A percentile compares a stretch with the other conserved stretches of the same genome.
phyloP scores from a whole-genome alignment of 306 rosid species.

The Prunus campanulata region DNA sequence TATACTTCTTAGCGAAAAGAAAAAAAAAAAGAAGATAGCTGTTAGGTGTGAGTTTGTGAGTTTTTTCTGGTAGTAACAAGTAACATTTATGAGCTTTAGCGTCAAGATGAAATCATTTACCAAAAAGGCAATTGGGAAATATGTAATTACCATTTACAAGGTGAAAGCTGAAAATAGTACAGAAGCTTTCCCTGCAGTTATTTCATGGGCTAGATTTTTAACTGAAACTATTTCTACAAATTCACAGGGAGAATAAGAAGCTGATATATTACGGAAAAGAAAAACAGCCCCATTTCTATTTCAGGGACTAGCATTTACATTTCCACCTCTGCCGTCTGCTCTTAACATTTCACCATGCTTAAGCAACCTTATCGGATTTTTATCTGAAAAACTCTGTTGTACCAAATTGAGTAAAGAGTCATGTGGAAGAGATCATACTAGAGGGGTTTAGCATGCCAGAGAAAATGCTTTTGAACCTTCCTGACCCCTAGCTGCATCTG shows the following conservation, averaged over 20 bases:
- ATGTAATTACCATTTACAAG: neutral
- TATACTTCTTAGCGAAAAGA: neutral
- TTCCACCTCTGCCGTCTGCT: neutral
- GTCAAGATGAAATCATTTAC: too few species aligned
- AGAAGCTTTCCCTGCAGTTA: neutral
- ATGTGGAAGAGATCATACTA: conserved; percentile 93
- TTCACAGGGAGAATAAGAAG: neutral
- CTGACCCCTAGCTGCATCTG: conserved; percentile 75
- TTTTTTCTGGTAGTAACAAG: neutral
- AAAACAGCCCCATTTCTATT: neutral
- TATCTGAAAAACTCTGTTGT: conserved; percentile 81
- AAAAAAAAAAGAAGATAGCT: neutral
- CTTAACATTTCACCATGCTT: neutral
- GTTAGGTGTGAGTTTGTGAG: neutral
- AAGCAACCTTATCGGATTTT: conserved; percentile 34
- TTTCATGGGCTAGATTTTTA: neutral
- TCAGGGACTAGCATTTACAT: neutral
- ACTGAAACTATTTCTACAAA: neutral
- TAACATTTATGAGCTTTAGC: neutral
- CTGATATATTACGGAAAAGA: too few species aligned
- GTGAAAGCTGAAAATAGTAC: neutral
- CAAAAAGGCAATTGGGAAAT: too few species aligned
- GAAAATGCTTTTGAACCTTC: conserved; percentile 82
- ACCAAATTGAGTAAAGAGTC: conserved; percentile 94
- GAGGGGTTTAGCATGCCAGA: conserved; percentile 80